Conservation (phyloP, 2,329 filamentous ascomycete genomes). For the Venturia effusa region DNA sequence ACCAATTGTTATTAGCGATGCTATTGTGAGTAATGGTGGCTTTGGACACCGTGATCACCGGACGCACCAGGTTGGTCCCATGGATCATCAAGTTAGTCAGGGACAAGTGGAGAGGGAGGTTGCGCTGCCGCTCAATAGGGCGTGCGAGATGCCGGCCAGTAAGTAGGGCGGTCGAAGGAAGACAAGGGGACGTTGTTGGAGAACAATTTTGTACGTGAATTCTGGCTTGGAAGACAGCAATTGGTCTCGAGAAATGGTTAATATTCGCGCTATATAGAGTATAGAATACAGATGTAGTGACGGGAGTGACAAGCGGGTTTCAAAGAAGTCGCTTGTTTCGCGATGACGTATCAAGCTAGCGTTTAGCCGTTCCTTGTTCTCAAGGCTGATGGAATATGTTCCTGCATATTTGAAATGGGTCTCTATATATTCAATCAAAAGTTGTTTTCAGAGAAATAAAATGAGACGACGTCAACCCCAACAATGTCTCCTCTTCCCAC, state of each 20-base stretch:
- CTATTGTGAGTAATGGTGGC: neutral
- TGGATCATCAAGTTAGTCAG: neutral
- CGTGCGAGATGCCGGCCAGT: neutral
- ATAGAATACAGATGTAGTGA: too few relatives aligned
- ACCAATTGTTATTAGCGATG: neutral
- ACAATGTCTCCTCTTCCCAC: neutral
- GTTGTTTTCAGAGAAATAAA: neutral
- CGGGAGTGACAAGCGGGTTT: neutral
- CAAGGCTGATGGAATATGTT: neutral
- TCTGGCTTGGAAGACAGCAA: neutral
- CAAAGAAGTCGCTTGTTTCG: neutral
- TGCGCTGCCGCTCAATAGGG: neutral
- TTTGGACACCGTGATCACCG: neutral
- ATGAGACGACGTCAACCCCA: too few relatives aligned
- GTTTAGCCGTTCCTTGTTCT: neutral
- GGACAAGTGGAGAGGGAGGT: neutral
- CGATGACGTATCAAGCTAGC: neutral
- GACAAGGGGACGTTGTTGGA: neutral
- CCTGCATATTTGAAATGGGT: neutral
- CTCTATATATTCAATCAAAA: neutral
- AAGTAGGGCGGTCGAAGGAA: neutral
- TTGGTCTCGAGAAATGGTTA: neutral
- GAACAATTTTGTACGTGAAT: too few relatives aligned
- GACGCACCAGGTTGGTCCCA: neutral
- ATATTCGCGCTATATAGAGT: too few relatives aligned